These are phyloP conservation scores for Phytophthora citrophthora DNA, from an alignment of 352 stramenopile genomes.

Conservation along the genomic window DNA sequence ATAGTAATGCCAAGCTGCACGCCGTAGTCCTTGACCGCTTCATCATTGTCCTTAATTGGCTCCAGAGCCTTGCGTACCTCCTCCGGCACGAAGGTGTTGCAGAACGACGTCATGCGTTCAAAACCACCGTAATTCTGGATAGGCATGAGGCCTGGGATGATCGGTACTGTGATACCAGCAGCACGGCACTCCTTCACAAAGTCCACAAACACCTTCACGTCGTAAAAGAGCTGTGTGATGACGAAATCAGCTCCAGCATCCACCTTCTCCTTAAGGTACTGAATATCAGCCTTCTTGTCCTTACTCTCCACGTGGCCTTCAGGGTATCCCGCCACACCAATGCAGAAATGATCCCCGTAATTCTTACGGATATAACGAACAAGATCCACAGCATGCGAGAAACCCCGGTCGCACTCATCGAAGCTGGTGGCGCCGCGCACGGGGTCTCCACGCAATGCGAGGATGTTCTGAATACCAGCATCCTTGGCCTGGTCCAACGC, in stretches of 20 bases:
- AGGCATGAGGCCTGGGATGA: conserved; percentile 99
- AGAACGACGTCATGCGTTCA: conserved; percentile 98
- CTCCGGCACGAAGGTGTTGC: conserved; percentile 94
- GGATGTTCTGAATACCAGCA: conserved; percentile 98
- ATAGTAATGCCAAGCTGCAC: conserved; percentile 96
- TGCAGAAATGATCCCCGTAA: conserved; percentile 96
- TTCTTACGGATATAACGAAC: conserved; percentile 96
- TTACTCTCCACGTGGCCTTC: conserved; percentile 96
- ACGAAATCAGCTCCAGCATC: conserved; percentile 98
- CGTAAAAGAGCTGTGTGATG: conserved; percentile 99
- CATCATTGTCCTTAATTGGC: conserved; percentile 96
- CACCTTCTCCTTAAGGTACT: conserved; percentile 97
- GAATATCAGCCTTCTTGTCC: conserved; percentile 92
- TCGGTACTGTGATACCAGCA: conserved; percentile 93
- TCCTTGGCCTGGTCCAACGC: conserved; percentile 92
- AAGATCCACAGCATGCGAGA: conserved; percentile 96
- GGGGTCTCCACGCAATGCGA: conserved; percentile 97
- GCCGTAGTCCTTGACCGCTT: conserved; percentile 96
- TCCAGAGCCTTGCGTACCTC: conserved; percentile 82
- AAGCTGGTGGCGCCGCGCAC: conserved; percentile 90
- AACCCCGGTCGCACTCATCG: conserved; percentile 92
- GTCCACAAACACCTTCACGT: conserved; percentile 93
- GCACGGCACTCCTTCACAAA: conserved; percentile 94
- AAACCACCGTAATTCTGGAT: conserved; percentile 98
- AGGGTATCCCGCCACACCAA: conserved; percentile 97